phyloP scores from a whole-genome alignment of 2,329 filamentous ascomycete species.

The Spiromastix sp. region DNA sequence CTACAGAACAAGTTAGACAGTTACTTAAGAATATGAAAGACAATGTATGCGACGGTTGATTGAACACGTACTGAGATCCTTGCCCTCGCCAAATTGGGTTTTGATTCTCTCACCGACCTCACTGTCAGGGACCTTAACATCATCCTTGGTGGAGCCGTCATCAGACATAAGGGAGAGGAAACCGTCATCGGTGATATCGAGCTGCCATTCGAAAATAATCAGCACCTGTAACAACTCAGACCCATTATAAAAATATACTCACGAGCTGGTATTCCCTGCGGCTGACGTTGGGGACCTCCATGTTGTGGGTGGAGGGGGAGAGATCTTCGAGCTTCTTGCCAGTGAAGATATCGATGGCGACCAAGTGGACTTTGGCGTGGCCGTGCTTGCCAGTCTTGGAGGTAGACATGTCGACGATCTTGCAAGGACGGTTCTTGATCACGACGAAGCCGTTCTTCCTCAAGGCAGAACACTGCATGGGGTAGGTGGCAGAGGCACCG shows the following conservation, averaged over 20 bases:
- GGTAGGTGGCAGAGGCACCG: slow-evolving; percentile 86
- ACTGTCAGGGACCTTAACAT: slow-evolving; percentile 85
- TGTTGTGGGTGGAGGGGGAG: slow-evolving; percentile 82
- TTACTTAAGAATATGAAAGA: not conserved
- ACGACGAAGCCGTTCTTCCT: slow-evolving; percentile 98
- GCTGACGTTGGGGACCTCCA: slow-evolving; percentile 84
- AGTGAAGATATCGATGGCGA: slow-evolving; percentile 98
- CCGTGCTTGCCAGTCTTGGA: slow-evolving; percentile 99
- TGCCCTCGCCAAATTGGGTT: slow-evolving; percentile 75
- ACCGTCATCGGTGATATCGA: slow-evolving; percentile 86
- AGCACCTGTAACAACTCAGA: too few species aligned
- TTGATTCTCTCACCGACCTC: slow-evolving; percentile 81
- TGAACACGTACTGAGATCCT: slow-evolving; percentile 74
- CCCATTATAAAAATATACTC: slow-evolving; percentile 38
- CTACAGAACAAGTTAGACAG: slow-evolving; percentile 37
- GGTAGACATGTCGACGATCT: slow-evolving; percentile 99
- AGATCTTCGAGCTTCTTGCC: slow-evolving; percentile 99
- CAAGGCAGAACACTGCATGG: slow-evolving; percentile 99
- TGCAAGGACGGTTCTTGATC: slow-evolving; percentile 98
- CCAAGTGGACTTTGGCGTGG: slow-evolving; percentile 99
- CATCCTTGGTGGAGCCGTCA: slow-evolving; percentile 79
- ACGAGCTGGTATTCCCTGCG: slow-evolving; percentile 92
- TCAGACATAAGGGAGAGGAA: slow-evolving; percentile 92
- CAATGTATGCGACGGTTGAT: too few species aligned
- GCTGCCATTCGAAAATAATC: slow-evolving; percentile 39